Evolutionary conservation across 345 rosid genomes (phyloP).

Genomic region (Ailanthus altissimus): DNA sequence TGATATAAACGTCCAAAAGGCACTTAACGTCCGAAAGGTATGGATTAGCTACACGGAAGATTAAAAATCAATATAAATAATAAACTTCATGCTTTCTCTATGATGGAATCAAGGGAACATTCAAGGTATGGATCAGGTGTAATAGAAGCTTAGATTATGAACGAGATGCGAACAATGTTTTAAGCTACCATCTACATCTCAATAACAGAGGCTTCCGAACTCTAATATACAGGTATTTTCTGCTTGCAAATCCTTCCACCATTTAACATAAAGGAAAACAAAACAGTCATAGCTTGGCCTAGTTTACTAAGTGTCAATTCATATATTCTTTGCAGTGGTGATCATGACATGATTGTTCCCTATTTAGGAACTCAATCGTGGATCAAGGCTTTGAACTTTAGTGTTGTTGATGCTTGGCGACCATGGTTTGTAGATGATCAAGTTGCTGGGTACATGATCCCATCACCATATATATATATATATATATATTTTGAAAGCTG

Average conservation of each 20-base stretch:
- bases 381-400: slow-evolving; percentile 29
- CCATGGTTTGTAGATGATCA: slow-evolving; percentile 38
- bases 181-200: slow-evolving; percentile 25
- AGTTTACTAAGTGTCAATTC: neutral
- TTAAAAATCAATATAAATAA: neutral
- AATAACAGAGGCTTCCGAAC: slow-evolving; percentile 27
- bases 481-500: too few relatives aligned
- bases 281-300: neutral
- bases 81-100: neutral
- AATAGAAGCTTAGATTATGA: slow-evolving; percentile 30
- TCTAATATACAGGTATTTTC: slow-evolving; percentile 32
- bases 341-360: slow-evolving; percentile 29
- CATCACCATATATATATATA: neutral
- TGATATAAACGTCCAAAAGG: slow-evolving; percentile 29
- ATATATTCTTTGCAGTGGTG: slow-evolving; percentile 21
- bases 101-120: slow-evolving; percentile 21
- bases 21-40: slow-evolving; percentile 33
- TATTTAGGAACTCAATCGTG: slow-evolving; percentile 33
- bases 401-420: slow-evolving; percentile 25
- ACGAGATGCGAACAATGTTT: slow-evolving; percentile 3
- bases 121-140: slow-evolving; percentile 36
- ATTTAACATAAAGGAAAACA: too few relatives aligned
- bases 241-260: neutral
- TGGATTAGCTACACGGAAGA: neutral
- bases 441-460: slow-evolving; percentile 29